These are phyloP conservation scores for Artemisia argyi DNA, from an alignment of 129 eudicot species.

Conservation along the genomic window DNA sequence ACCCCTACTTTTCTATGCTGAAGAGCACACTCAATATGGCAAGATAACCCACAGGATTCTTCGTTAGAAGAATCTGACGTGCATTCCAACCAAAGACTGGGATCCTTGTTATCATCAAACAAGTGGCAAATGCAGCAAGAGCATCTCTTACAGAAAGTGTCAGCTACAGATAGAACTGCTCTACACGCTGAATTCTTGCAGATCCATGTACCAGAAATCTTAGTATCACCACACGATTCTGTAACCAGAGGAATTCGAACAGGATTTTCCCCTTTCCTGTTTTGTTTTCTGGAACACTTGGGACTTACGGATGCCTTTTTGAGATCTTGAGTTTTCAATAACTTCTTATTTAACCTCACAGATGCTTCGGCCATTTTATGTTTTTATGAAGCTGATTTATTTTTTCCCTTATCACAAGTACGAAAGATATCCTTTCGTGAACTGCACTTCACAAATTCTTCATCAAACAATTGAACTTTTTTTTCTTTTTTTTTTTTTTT, in stretches of 20 bases:
- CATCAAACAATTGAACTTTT: too few species aligned
- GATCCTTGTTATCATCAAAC: slow-evolving; percentile 97
- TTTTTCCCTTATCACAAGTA: slow-evolving; percentile 38
- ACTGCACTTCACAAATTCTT: slow-evolving; percentile 42
- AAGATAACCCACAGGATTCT: slow-evolving; percentile 85
- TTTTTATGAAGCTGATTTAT: slow-evolving; percentile 38
- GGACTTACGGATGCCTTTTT: slow-evolving; percentile 49
- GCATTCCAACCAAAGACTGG: slow-evolving; percentile 96
- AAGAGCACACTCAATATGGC: slow-evolving; percentile 98
- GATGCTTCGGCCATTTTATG: slow-evolving; percentile 62
- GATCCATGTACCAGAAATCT: slow-evolving; percentile 60
- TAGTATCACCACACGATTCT: slow-evolving; percentile 43
- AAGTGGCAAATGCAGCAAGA: slow-evolving; percentile 96
- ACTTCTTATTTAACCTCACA: slow-evolving; percentile 42
- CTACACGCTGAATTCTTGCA: slow-evolving; percentile 95
- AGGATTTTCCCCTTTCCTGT: slow-evolving; percentile 78
- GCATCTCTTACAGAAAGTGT: slow-evolving; percentile 91
- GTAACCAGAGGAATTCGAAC: slow-evolving; percentile 45
- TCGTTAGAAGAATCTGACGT: slow-evolving; percentile 63
- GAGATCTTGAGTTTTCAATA: slow-evolving; percentile 52
- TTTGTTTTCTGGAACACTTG: slow-evolving; percentile 60
- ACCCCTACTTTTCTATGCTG: slow-evolving; percentile 77
- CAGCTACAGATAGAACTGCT: slow-evolving; percentile 63
- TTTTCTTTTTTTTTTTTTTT: too few species aligned
- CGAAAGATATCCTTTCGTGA: slow-evolving; percentile 30